Evolutionary conservation across 345 rosid species (phyloP).

Genomic region (Arabidopsis suecica): DNA sequence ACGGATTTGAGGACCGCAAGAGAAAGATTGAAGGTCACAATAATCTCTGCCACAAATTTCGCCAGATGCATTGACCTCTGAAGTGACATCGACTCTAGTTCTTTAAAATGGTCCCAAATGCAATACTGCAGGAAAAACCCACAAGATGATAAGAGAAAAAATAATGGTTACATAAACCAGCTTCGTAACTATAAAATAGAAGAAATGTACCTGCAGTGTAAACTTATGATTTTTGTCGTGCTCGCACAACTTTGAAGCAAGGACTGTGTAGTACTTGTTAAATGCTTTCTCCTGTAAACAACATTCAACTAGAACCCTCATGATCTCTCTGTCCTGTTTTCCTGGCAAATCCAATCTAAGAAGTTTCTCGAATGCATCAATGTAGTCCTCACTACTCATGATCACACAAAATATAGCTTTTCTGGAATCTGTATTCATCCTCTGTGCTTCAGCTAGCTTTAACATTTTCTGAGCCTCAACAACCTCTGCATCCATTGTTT

Average conservation of each 20-base stretch:
- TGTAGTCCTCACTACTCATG: slow-evolving; percentile 92
- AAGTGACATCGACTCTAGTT: slow-evolving; percentile 74
- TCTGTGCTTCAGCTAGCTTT: slow-evolving; percentile 88
- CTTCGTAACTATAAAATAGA: background rate
- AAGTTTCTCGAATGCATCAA: slow-evolving; percentile 93
- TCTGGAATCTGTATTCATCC: slow-evolving; percentile 93
- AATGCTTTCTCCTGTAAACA: slow-evolving; percentile 88
- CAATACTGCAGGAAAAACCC: slow-evolving; percentile 60
- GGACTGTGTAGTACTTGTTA: slow-evolving; percentile 79
- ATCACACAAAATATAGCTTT: slow-evolving; percentile 91
- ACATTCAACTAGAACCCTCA: slow-evolving; percentile 87
- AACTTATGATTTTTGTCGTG: slow-evolving; percentile 89
- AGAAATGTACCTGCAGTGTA: slow-evolving; percentile 72
- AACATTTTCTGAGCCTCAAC: slow-evolving; percentile 87
- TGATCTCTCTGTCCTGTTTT: slow-evolving; percentile 91
- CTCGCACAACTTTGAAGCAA: slow-evolving; percentile 82
- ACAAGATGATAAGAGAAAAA: background rate
- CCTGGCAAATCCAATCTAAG: slow-evolving; percentile 82
- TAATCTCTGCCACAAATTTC: slow-evolving; percentile 82
- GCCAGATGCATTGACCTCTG: slow-evolving; percentile 87
- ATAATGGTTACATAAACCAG: background rate
- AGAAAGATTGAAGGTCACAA: slow-evolving; percentile 69
- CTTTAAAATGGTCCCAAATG: slow-evolving; percentile 89
- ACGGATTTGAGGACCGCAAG: slow-evolving; percentile 71
- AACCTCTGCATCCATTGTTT: slow-evolving; percentile 82